Percentiles rank a stretch among this genome's conserved stretches.
These are phyloP conservation scores for Rubroboletus satanas DNA, from an alignment of 768 basidiomycete genomes.

Conservation along the genomic window DNA sequence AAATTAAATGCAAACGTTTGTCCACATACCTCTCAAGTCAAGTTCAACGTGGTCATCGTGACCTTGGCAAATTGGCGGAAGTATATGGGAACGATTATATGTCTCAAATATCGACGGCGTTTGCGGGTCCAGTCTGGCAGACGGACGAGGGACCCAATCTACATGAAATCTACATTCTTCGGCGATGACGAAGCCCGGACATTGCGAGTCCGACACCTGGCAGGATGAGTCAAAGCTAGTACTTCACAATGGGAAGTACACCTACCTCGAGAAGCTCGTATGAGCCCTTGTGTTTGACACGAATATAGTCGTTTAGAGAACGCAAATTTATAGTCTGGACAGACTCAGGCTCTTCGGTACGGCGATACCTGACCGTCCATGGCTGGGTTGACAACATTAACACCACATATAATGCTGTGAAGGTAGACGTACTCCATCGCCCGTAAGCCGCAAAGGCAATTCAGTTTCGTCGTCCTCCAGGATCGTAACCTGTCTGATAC, in stretches of 20 bases:
- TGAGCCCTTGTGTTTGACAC: slow-evolving; percentile 67
- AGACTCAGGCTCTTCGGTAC: slow-evolving; percentile 40
- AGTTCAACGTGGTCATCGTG: slow-evolving; percentile 76
- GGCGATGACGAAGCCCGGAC: slow-evolving; percentile 65
- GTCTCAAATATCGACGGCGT: slow-evolving; percentile 54
- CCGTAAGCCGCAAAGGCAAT: slow-evolving; percentile 83
- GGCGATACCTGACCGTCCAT: slow-evolving; percentile 79
- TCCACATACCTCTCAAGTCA: slow-evolving; percentile 62
- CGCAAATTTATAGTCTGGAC: slow-evolving; percentile 41
- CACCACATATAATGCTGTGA: not conserved
- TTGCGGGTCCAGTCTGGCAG: slow-evolving; percentile 59
- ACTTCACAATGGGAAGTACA: slow-evolving; percentile 2
- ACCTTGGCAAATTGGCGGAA: slow-evolving; percentile 81
- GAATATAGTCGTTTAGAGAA: slow-evolving; percentile 68
- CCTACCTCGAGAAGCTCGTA: slow-evolving; percentile 72
- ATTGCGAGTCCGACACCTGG: slow-evolving; percentile 81
- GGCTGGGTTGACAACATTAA: slow-evolving; percentile 49
- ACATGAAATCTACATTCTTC: slow-evolving; percentile 66
- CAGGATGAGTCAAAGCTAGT: not conserved
- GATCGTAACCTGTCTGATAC: slow-evolving; percentile 55
- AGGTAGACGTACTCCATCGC: slow-evolving; percentile 67
- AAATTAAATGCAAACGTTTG: not conserved
- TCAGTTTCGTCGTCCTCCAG: slow-evolving; percentile 69
- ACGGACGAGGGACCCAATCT: slow-evolving; percentile 77
- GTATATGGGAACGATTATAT: slow-evolving; percentile 70